Evolutionary conservation across 768 basidiomycete genomes (phyloP).

Genomic region (Phanerochaete sordida): DNA sequence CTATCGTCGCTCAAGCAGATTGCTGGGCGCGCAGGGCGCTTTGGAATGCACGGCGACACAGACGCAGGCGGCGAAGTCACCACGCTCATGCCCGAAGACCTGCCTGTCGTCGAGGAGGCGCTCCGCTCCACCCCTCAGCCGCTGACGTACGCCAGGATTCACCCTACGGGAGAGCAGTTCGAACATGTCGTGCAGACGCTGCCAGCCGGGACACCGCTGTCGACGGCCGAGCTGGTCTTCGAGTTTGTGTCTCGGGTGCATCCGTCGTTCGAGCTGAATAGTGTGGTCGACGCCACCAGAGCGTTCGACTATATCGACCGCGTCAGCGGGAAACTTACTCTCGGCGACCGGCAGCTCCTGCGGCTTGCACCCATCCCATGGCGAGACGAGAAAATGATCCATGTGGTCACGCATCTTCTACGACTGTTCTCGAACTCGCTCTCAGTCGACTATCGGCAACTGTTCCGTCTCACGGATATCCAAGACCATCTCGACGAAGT

Average conservation of each 20-base stretch:
- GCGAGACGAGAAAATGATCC: constrained; percentile 36
- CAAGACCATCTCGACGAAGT: constrained; percentile 40
- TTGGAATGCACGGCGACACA: constrained; percentile 54
- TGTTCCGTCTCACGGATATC: constrained; percentile 35
- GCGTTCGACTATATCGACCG: constrained; percentile 44
- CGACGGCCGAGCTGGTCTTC: constrained; percentile 46
- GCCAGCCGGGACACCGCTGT: constrained; percentile 37
- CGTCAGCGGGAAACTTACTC: constrained; percentile 32
- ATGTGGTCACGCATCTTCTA: constrained; percentile 38
- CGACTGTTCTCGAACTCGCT: constrained; percentile 36
- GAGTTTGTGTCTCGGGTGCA: constrained; percentile 45
- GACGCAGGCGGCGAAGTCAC: constrained; percentile 65
- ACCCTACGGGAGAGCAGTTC: constrained; percentile 24
- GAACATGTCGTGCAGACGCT: constrained; percentile 35
- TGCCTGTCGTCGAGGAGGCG: constrained; percentile 54
- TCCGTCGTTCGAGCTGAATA: constrained; percentile 38
- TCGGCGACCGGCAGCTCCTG: constrained; percentile 42
- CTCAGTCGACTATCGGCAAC: constrained; percentile 38
- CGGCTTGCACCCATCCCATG: constrained; percentile 53
- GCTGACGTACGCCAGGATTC: constrained; percentile 51
- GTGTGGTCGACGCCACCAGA: constrained; percentile 20
- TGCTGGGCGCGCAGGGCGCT: constrained; percentile 91
- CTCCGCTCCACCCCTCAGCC: constrained; percentile 48
- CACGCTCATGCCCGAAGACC: constrained; percentile 59
- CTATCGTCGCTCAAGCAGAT: constrained; percentile 89